Evolutionary conservation across 768 basidiomycete species (phyloP), one percentile per base, ranked within the genome.

Genomic region (Sarcodon aspratus): DNA sequence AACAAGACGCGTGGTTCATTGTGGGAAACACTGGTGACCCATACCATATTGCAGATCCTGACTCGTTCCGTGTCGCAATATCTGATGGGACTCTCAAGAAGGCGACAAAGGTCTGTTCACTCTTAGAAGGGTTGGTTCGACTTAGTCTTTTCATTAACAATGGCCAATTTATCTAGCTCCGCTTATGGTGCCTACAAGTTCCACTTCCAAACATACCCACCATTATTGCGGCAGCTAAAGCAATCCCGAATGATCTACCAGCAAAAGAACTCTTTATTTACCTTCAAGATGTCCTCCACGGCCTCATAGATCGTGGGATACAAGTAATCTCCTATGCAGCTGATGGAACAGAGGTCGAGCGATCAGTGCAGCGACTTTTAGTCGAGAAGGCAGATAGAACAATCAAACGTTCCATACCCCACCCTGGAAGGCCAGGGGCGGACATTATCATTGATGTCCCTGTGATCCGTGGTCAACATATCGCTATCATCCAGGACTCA

Each of bases 401-500:
- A 5, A 13, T n/a, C 1, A 15, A 0, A 1, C 50, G 49, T 33
- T 33, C n/a, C 0, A 43, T 57, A 3, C 12, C 31, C 9, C 13
- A 44, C 18, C 40, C 45, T 33, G 33, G 9, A 17, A 17, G 34
- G 15, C 18, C 15, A n/a, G 33, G 46, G 5, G 10, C 6, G 6
- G 37, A 15, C 34, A 32, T 31, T 6, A 5, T 36, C 7, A 10
- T 6, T 31, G 9, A 17, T 8, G 13, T 50, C 9, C 46, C 50
- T 0, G 7, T 59, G 9, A 55, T 54, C 38, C 15, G 50, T 5
- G 54, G 56, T 6, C 55, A 59, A 2, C 54, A 57, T 0, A 45
- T 65, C n/a, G 55, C 56, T 9, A 63, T 61, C 35, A 51, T 65
- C 13, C 69, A 69, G 48, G 68, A 69, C 45, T 59, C 64, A 2